Evolutionary conservation across 1,284 basidiomycete species (phyloP).

Genomic region (Wallemia ichthyophaga): DNA sequence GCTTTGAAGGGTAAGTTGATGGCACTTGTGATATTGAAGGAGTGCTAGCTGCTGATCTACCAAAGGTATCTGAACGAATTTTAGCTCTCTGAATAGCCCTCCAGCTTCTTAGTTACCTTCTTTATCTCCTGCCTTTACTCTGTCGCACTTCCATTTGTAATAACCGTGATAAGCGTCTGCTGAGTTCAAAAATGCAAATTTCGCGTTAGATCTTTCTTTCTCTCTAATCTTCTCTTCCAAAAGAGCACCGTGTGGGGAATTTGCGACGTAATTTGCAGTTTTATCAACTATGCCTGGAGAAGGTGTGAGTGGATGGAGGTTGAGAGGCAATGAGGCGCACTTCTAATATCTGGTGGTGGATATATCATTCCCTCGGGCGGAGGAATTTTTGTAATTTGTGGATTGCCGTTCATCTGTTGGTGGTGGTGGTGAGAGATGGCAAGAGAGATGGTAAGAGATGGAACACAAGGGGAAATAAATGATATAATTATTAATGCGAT

Average conservation of each 20-base stretch:
- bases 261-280: conserved; percentile 75
- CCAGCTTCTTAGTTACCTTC: too few species aligned
- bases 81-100: too few species aligned
- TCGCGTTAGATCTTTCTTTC: conserved; percentile 71
- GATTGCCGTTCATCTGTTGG: neutral
- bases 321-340: neutral
- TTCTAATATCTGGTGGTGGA: neutral
- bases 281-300: conserved; percentile 65
- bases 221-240: conserved; percentile 91
- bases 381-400: neutral
- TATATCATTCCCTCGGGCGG: neutral
- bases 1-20: conserved; percentile 6
- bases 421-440: neutral
- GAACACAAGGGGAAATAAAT: too few species aligned
- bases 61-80: conserved; percentile 36
- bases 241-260: conserved; percentile 54
- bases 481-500: neutral
- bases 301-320: neutral
- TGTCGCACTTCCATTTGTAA: conserved; percentile 63
- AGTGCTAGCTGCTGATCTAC: conserved; percentile 9
- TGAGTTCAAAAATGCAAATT: conserved; percentile 76
- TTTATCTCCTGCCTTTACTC: conserved; percentile 38
- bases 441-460: too few species aligned
- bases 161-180: conserved; percentile 90
- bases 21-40: conserved; percentile 12